Evolutionary conservation across 768 basidiomycete species (phyloP), one percentile per base, ranked within the genome.

Genomic region (Russula sp.): DNA sequence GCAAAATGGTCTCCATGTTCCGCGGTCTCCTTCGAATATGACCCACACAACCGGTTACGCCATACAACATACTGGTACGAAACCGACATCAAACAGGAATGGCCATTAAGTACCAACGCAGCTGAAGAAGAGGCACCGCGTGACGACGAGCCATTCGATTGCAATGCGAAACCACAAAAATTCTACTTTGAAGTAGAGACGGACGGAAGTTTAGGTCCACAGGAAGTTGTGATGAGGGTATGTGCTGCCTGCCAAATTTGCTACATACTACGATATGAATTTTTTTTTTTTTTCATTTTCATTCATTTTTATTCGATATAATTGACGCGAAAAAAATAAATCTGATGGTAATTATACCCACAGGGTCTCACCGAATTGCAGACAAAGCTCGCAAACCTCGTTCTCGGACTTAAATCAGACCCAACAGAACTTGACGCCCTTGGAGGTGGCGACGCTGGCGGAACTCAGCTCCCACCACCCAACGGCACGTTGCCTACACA

Each of bases 1-100:
- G 94, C 97, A 14, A 99, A 99, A 77, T 99, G 96, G 93, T 96
- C 94, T 0, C 96, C 97, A 14, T 91, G 94, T 65, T 90, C 94
- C 1, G 94, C 97, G 9, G 88, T 99, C 20, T 85, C 88, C 9
- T 98, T 96, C 68, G 97, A 99, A 77, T 99, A 99, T 67, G 97
- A 99, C 75, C 97, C 97, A 14, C 83, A 98, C 79, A 99, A 99
- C 78, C 94, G 94, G 75, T 80, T 99, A 36, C 86, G 94, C 59
- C 97, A 99, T 76, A 98, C 97, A 3, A 86, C 89, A 2, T 86
- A 97, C 75, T 98, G 97, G 97, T 92, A 81, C 72, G 97, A 99
- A 75, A 81, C 79, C 26, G 86, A 94, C 70, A 80, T 84, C 68
- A 84, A 84, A 36, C 81, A 75, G 3, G 97, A 99, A 77, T 99